A percentile compares a stretch with the other conserved stretches of the same genome.
These are phyloP conservation scores for Carex littledalei DNA, from an alignment of 176 grass and related monocot genomes.

Conservation along the genomic window DNA sequence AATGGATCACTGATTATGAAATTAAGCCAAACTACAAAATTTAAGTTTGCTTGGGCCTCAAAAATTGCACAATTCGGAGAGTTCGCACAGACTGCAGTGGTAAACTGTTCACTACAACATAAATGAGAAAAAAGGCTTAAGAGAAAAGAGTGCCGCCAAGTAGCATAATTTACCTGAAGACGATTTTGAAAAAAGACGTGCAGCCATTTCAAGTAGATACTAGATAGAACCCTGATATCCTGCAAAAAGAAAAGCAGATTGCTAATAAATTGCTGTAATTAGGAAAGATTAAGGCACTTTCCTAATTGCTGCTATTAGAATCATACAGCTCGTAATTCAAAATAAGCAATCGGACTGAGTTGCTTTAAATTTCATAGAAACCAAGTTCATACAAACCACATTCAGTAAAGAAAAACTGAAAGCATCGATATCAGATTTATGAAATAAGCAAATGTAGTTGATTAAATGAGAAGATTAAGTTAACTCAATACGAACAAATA, in stretches of 20 bases:
- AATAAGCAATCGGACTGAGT: too few relatives aligned
- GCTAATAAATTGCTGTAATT: not conserved
- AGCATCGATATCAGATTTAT: too few relatives aligned
- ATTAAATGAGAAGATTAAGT: too few relatives aligned
- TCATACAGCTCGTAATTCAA: not conserved
- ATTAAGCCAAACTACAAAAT: not conserved
- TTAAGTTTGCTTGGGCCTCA: not conserved
- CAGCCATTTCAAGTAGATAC: constrained; percentile 17
- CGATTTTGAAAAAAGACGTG: constrained; percentile 15
- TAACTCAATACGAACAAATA: too few relatives aligned
- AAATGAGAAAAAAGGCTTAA: not conserved
- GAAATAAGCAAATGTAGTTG: too few relatives aligned
- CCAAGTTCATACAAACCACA: too few relatives aligned
- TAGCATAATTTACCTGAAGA: constrained; percentile 1
- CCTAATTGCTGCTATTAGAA: not conserved
- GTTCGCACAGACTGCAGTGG: not conserved
- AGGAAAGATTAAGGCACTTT: too few relatives aligned
- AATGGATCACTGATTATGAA: not conserved
- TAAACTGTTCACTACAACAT: not conserved
- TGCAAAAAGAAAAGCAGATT: not conserved
- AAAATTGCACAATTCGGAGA: not conserved
- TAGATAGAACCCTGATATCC: not conserved
- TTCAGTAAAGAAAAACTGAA: too few relatives aligned
- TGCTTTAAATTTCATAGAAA: too few relatives aligned
- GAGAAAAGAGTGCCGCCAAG: not conserved